These are phyloP conservation scores for Mycotypha africana DNA, from an alignment of 371 early-diverging fungal genomes.

Conservation along the genomic window DNA sequence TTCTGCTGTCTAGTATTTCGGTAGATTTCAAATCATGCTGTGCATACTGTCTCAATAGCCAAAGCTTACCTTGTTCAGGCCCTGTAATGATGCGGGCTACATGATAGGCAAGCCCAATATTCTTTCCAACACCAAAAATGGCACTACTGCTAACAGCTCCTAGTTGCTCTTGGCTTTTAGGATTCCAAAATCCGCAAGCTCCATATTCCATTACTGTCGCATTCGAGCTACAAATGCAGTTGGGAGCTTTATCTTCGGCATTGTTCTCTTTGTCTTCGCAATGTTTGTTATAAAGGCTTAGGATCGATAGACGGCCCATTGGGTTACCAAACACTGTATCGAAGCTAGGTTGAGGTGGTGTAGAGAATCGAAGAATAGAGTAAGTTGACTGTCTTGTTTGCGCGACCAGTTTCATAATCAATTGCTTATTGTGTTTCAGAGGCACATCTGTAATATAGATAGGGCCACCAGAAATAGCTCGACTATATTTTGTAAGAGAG, in stretches of 20 bases:
- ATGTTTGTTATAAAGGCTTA: conserved; percentile 7
- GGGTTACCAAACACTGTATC: conserved; percentile 14
- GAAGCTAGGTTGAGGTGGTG: conserved; percentile 8
- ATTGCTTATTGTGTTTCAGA: conserved; percentile 13
- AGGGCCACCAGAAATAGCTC: conserved; percentile 42
- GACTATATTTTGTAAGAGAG: conserved; percentile 6
- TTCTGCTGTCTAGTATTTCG: too few species aligned
- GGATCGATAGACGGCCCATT: neutral
- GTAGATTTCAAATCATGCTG: too few species aligned
- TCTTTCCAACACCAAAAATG: neutral
- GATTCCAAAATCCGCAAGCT: conserved; percentile 17
- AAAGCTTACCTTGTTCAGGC: conserved; percentile 2
- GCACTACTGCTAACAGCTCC: neutral
- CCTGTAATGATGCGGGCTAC: conserved; percentile 11
- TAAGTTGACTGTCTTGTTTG: conserved; percentile 1
- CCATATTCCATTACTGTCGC: neutral
- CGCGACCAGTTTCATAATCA: conserved; percentile 17
- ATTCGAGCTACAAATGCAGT: too few species aligned
- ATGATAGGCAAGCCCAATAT: neutral
- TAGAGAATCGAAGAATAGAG: conserved; percentile 7
- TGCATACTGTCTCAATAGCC: too few species aligned
- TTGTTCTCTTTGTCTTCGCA: neutral
- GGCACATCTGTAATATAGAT: conserved; percentile 39
- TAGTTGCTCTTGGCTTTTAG: neutral
- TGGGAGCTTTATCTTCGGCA: neutral